Evolutionary conservation across 768 basidiomycete genomes (phyloP).

Genomic region (Tylopilus felleus): DNA sequence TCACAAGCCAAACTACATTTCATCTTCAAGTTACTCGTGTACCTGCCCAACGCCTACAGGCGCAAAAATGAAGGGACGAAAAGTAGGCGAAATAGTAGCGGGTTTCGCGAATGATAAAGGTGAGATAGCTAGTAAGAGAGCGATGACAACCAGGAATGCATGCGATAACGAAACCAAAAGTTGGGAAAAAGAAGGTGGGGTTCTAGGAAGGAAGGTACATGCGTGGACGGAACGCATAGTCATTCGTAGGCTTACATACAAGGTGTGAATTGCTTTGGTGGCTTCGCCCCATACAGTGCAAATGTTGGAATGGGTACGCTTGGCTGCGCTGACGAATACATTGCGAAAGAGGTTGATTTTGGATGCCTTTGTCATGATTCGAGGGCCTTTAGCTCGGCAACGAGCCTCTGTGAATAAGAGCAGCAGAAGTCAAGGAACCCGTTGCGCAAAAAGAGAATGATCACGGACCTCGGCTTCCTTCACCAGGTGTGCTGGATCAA

Average conservation of each 20-base stretch:
- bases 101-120: constrained; percentile 11
- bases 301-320: constrained; percentile 21
- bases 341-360: constrained; percentile 11
- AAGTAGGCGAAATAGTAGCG: constrained; percentile 6
- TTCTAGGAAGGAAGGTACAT: constrained; percentile 28
- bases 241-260: constrained; percentile 32
- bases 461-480: constrained; percentile 55
- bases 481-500: constrained; percentile 45
- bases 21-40: constrained; percentile 6
- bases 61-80: constrained; percentile 3
- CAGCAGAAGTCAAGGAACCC: not conserved
- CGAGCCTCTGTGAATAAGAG: constrained; percentile 47
- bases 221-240: constrained; percentile 12
- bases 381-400: constrained; percentile 57
- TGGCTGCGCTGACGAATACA: constrained; percentile 27
- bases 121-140: constrained; percentile 24
- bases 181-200: not conserved
- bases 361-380: constrained; percentile 31
- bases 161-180: constrained; percentile 16
- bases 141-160: constrained; percentile 23
- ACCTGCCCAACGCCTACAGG: not conserved
- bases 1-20: not conserved
- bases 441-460: not conserved
- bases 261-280: constrained; percentile 21
- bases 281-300: constrained; percentile 28